Evolutionary conservation across 2,329 filamentous ascomycete genomes (phyloP), one percentile per base, ranked within the genome.

Genomic region (Claviceps pusilla): DNA sequence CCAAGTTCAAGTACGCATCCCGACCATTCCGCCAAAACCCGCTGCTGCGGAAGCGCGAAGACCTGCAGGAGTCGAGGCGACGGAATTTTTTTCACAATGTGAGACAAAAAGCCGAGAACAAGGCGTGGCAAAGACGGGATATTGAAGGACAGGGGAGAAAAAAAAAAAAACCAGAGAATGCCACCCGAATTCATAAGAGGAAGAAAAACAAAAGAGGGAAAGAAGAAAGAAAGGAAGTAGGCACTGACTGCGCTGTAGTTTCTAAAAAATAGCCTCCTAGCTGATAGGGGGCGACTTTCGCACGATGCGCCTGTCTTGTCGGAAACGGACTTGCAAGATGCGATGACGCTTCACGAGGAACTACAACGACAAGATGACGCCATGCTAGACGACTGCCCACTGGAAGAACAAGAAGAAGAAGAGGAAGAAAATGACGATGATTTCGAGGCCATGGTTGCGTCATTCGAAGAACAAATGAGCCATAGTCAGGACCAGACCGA

Each of bases 61-160:
- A 79, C 19, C 73, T 74, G 0, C 79, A 82, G 54, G 82, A 87
- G 63, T 73, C 77, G 53, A 72, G 87, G 55, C 73, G 86, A 49
- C 77, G 78, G 37, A 71, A 85, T 54, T 91, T 91, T 61, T 69
- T 91, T 56, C 79, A 82, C 63, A 85, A 76, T 52, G 81, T 86
- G 19, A 73, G 79, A 56, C 76, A 80, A 61, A 75, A 78, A 45
- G 71, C 75, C 3, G 79, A 84, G 46, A 79, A 86, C 33, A 76
- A 71, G 61, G 69, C 71, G 28, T 84, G 81, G 75, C 73, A 78
- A 60, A 71, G 76, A 52, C 71, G 82, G 59, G 80, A 82, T 31
- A 80, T 82, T 3, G 82, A 85, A 60, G 80, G 83, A 60, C 68
- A 72, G 59, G 70, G 71, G 29, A 52, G 55, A 16, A 9, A 24